Evolutionary conservation across 2,329 filamentous ascomycete genomes (phyloP).

Genomic region (Aspergillus pseudoglaucus): DNA sequence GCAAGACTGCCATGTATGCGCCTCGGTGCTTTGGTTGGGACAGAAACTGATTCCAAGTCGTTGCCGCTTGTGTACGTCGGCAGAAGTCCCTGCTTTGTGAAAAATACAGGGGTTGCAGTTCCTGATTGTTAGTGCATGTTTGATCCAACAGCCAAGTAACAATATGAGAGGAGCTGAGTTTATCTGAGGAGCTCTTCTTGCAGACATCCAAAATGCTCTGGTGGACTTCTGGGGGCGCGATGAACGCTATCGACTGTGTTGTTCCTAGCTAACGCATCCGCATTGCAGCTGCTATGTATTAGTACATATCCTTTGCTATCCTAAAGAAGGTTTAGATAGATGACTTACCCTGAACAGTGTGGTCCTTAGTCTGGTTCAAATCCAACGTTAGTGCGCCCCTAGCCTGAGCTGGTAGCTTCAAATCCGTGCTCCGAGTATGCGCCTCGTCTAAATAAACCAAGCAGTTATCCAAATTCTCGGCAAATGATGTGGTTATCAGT

Average conservation of each 20-base stretch:
- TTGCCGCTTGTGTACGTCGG: slow-evolving; percentile 46
- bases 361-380: slow-evolving; percentile 54
- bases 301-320: background rate
- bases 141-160: slow-evolving; percentile 59
- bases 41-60: slow-evolving; percentile 40
- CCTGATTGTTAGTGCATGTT: slow-evolving; percentile 54
- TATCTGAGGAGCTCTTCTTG: slow-evolving; percentile 17
- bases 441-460: slow-evolving; percentile 57
- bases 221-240: slow-evolving; percentile 55
- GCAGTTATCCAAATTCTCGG: slow-evolving; percentile 46
- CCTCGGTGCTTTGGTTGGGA: slow-evolving; percentile 25
- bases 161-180: slow-evolving; percentile 46
- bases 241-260: slow-evolving; percentile 50
- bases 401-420: slow-evolving; percentile 47
- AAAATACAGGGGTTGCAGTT: slow-evolving; percentile 53
- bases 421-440: slow-evolving; percentile 56
- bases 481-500: slow-evolving; percentile 50
- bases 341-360: slow-evolving; percentile 51
- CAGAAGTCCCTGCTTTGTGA: slow-evolving; percentile 59
- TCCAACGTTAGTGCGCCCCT: slow-evolving; percentile 52
- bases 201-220: slow-evolving; percentile 52
- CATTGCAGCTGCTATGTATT: slow-evolving; percentile 51
- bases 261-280: slow-evolving; percentile 53
- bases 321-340: background rate
- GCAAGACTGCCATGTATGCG: slow-evolving; percentile 41